A percentile compares a stretch with the other conserved stretches of the same genome.
Evolutionary conservation across 2,329 filamentous ascomycete genomes (phyloP).

Genomic region (Talaromyces funiculosus): DNA sequence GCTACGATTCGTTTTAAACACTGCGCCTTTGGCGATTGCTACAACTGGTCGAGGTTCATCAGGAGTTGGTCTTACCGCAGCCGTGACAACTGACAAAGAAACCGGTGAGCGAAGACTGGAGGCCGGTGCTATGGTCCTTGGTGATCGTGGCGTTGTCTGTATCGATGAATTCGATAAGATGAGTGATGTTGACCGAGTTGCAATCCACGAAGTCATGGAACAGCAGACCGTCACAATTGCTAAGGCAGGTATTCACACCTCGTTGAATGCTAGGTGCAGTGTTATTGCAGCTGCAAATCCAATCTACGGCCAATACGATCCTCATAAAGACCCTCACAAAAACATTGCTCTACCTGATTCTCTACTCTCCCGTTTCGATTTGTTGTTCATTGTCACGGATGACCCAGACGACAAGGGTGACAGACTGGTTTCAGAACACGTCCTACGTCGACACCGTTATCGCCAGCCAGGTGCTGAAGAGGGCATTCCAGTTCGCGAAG

Average conservation of each 20-base stretch:
- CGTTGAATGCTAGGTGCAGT: conserved; percentile 91
- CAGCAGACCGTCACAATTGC: conserved; percentile 99
- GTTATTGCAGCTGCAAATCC: conserved; percentile 96
- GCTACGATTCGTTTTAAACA: conserved; percentile 93
- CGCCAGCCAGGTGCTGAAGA: conserved; percentile 89
- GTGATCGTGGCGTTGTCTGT: conserved; percentile 92
- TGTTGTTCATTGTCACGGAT: conserved; percentile 95
- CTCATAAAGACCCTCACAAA: conserved; percentile 96
- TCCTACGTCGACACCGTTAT: conserved; percentile 94
- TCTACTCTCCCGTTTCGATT: conserved; percentile 93
- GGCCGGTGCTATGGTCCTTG: conserved; percentile 97
- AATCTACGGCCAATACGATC: conserved; percentile 96
- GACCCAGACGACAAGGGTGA: conserved; percentile 94
- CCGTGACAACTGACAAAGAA: conserved; percentile 94
- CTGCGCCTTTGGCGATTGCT: conserved; percentile 89
- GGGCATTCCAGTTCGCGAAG: conserved; percentile 87
- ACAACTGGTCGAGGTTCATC: conserved; percentile 96
- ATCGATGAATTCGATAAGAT: conserved; percentile 99
- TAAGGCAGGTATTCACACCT: conserved; percentile 97
- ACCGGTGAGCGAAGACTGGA: conserved; percentile 92
- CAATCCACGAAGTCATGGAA: conserved; percentile 99
- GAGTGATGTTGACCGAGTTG: conserved; percentile 95
- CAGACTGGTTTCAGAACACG: conserved; percentile 88
- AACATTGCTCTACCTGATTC: conserved; percentile 98
- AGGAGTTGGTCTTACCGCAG: conserved; percentile 93